Percentiles rank a stretch among this genome's conserved stretches.
Conservation (phyloP, 108 stramenopile genomes). For the Cyclotella baltica region DNA sequence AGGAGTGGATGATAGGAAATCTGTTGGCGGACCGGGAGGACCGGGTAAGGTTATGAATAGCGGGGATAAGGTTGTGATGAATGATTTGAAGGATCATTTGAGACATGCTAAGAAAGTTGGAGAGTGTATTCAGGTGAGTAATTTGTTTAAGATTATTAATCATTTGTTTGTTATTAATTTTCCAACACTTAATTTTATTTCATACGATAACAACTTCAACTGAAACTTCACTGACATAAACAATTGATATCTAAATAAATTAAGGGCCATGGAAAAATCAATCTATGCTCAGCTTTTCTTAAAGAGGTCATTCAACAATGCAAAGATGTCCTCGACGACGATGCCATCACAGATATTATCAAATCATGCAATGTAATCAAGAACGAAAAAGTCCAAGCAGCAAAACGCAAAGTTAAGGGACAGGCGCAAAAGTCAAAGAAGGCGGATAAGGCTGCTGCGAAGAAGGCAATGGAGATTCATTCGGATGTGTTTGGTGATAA, state of each 20-base stretch:
- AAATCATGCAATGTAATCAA: conserved; percentile 91
- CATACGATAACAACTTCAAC: not conserved
- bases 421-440: conserved; percentile 92
- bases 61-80: conserved; percentile 79
- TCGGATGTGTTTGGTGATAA: conserved; percentile 89
- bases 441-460: conserved; percentile 80
- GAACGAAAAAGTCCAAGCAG: conserved; percentile 89
- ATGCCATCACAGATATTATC: conserved; percentile 89
- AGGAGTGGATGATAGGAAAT: conserved; percentile 56
- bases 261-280: conserved; percentile 84
- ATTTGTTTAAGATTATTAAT: not conserved
- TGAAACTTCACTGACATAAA: not conserved
- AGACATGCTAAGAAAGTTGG: conserved; percentile 88
- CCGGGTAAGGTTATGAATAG: conserved; percentile 45
- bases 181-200: not conserved
- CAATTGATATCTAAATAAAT: not conserved
- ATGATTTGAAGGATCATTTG: conserved; percentile 90
- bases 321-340: conserved; percentile 87
- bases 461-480: conserved; percentile 77
- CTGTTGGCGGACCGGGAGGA: conserved; percentile 21
- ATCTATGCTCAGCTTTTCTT: conserved; percentile 77
- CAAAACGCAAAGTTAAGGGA: conserved; percentile 89
- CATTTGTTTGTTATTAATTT: not conserved
- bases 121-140: conserved; percentile 73
- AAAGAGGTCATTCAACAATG: conserved; percentile 82